Evolutionary conservation across 2,329 filamentous ascomycete species (phyloP).

Genomic region (Ceratocystis variospora): DNA sequence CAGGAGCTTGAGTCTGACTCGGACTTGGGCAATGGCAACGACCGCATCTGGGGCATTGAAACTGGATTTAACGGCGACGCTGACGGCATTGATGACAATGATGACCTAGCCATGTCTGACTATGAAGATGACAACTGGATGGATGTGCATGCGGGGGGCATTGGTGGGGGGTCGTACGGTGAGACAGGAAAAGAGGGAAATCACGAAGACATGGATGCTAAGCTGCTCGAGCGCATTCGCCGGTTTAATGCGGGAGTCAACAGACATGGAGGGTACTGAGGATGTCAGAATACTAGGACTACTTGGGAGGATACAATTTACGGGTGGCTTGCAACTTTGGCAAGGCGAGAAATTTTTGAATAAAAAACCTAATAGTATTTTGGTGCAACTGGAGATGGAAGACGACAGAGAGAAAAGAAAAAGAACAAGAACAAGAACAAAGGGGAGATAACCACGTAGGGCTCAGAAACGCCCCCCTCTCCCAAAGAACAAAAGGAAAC

Average conservation of each 20-base stretch:
- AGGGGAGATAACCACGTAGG: too few species aligned
- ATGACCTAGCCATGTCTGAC: conserved; percentile 28
- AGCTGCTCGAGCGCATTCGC: conserved; percentile 23
- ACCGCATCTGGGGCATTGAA: conserved; percentile 35
- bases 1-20: conserved; percentile 58
- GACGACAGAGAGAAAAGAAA: background rate
- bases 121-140: conserved; percentile 28
- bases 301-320: background rate
- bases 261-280: conserved; percentile 14
- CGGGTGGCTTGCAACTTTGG: background rate
- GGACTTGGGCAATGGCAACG: conserved; percentile 26
- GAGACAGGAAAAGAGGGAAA: background rate
- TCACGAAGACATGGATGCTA: conserved; percentile 20
- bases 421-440: background rate
- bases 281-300: background rate
- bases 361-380: too few species aligned
- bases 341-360: background rate
- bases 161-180: background rate
- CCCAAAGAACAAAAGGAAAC: background rate
- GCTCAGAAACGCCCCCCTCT: background rate
- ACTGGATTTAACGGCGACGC: conserved; percentile 41
- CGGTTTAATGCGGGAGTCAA: conserved; percentile 19
- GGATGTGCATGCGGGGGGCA: conserved; percentile 19
- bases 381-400: too few species aligned
- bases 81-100: conserved; percentile 28